These are phyloP conservation scores for Conidiobolus incongruus DNA, from an alignment of 371 early-diverging fungal genomes.

Conservation along the genomic window DNA sequence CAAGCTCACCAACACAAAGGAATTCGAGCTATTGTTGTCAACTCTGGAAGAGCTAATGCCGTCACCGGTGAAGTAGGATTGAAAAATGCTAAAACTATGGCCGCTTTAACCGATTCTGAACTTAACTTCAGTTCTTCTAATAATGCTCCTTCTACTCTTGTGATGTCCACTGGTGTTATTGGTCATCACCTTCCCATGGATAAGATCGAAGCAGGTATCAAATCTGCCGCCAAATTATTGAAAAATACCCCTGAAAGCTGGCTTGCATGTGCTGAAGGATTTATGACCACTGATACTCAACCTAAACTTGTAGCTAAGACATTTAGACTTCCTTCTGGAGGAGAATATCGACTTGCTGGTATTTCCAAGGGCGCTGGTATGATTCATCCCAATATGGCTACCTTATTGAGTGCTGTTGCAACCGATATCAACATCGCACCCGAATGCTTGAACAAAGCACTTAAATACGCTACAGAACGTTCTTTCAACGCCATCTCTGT, in stretches of 20 bases:
- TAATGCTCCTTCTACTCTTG: constrained; percentile 24
- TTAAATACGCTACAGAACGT: constrained; percentile 58
- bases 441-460: constrained; percentile 34
- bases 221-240: constrained; percentile 16
- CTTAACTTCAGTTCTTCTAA: constrained; percentile 7
- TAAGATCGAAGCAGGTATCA: constrained; percentile 55
- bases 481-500: constrained; percentile 86
- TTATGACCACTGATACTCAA: constrained; percentile 94
- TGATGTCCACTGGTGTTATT: constrained; percentile 95
- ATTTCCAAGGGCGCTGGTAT: constrained; percentile 92
- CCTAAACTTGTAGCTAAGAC: constrained; percentile 60
- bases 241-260: constrained; percentile 36
- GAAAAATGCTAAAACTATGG: constrained; percentile 52
- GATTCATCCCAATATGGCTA: constrained; percentile 90
- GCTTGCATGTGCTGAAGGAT: constrained; percentile 61
- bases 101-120: constrained; percentile 18
- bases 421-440: constrained; percentile 59
- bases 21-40: constrained; percentile 50
- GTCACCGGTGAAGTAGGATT: constrained; percentile 77
- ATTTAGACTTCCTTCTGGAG: constrained; percentile 20
- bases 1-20: constrained; percentile 16
- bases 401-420: constrained; percentile 62
- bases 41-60: constrained; percentile 91
- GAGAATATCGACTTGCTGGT: constrained; percentile 55
- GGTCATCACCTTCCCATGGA: constrained; percentile 76